Percentiles rank a stretch among this genome's conserved stretches.
Conservation (phyloP, 257 asterid species). For the Striga asiatica region DNA sequence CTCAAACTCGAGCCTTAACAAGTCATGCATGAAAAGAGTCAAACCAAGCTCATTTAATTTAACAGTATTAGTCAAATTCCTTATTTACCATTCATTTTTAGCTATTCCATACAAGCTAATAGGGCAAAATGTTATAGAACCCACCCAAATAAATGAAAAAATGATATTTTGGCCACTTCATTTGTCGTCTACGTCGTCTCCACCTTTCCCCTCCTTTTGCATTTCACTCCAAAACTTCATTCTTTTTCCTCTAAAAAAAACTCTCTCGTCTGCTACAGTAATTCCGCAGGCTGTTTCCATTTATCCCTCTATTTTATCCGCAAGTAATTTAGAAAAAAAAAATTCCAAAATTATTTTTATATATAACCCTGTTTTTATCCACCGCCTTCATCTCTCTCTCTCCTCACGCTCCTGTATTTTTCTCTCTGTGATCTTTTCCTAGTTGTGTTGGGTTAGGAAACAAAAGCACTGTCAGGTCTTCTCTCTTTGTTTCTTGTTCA, state of each 20-base stretch:
- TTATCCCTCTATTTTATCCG: constrained; percentile 9
- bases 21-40: too few relatives aligned
- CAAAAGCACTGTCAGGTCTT: constrained; percentile 22
- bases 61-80: too few relatives aligned
- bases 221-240: not conserved
- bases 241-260: not conserved
- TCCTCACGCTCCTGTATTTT: constrained; percentile 5
- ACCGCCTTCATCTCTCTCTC: constrained; percentile 6
- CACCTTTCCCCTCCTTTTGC: too few relatives aligned
- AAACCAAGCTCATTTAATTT: too few relatives aligned
- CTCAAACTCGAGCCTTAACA: too few relatives aligned
- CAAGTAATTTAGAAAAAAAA: not conserved
- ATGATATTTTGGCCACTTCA: too few relatives aligned
- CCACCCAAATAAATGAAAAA: too few relatives aligned
- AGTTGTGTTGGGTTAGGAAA: constrained; percentile 12
- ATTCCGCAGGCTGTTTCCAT: constrained; percentile 29
- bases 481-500: constrained; percentile 22
- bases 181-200: too few relatives aligned
- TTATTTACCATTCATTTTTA: too few relatives aligned
- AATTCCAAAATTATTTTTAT: constrained; percentile 3
- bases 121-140: too few relatives aligned
- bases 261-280: constrained; percentile 22
- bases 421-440: constrained; percentile 18
- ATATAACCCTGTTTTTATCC: constrained; percentile 8
- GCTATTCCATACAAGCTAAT: too few relatives aligned